These are phyloP conservation scores for Erodium maritimum DNA, from an alignment of 345 rosid genomes.

Conservation along the genomic window DNA sequence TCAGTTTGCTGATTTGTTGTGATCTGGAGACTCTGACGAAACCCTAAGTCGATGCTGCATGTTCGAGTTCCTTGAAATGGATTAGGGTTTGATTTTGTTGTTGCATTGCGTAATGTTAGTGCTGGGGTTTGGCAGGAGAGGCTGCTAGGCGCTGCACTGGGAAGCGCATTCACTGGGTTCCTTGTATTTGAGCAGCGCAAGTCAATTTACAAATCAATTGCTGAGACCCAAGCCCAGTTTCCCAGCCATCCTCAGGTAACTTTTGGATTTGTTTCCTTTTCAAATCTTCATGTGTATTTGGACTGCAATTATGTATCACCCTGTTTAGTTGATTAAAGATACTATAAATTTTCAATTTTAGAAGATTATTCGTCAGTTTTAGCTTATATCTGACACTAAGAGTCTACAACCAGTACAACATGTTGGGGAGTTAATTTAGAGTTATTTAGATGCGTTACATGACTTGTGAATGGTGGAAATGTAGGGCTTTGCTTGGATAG, in stretches of 20 bases:
- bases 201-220: constrained; percentile 39
- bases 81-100: too few relatives aligned
- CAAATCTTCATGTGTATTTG: too few relatives aligned
- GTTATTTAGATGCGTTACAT: neutral
- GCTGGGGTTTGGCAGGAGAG: constrained; percentile 31
- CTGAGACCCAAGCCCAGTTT: constrained; percentile 11
- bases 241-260: constrained; percentile 35
- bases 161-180: constrained; percentile 40
- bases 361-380: neutral
- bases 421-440: neutral
- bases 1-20: neutral
- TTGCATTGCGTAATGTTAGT: too few relatives aligned
- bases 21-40: neutral
- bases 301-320: neutral
- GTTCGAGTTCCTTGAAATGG: neutral
- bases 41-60: neutral
- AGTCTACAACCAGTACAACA: neutral
- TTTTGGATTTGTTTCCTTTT: too few relatives aligned
- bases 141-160: constrained; percentile 50
- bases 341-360: neutral
- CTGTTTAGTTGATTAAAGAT: neutral
- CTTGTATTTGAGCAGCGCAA: constrained; percentile 51
- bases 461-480: too few relatives aligned
- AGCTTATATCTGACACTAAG: neutral
- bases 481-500: neutral